Conservation (phyloP, 2,329 filamentous ascomycete species). For the Talaromyces sp. region DNA sequence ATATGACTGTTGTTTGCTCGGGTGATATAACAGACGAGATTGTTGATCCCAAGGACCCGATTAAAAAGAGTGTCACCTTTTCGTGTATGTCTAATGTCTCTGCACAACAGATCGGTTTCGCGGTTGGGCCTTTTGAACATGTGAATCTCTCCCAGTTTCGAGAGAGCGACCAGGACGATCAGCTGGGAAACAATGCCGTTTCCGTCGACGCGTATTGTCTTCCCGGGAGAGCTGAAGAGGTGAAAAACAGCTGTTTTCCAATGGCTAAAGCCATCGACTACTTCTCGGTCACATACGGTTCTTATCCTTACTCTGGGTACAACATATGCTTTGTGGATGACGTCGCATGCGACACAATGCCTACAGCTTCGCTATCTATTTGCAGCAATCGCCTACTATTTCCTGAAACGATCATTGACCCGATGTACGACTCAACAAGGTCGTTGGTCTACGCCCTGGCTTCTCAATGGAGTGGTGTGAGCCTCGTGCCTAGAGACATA, state of each 20-base stretch:
- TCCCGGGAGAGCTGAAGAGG: slow-evolving; percentile 72
- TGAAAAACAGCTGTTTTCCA: slow-evolving; percentile 80
- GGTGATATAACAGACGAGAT: slow-evolving; percentile 83
- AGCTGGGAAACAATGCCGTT: slow-evolving; percentile 79
- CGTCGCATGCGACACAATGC: slow-evolving; percentile 65
- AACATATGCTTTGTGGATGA: slow-evolving; percentile 95
- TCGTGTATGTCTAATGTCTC: slow-evolving; percentile 68
- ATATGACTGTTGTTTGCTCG: slow-evolving; percentile 86
- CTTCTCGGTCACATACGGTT: slow-evolving; percentile 80
- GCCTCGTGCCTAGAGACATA: slow-evolving; percentile 76
- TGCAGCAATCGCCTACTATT: slow-evolving; percentile 84
- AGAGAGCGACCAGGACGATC: slow-evolving; percentile 85
- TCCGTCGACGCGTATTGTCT: slow-evolving; percentile 90
- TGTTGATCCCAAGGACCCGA: slow-evolving; percentile 67
- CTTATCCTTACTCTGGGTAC: slow-evolving; percentile 87
- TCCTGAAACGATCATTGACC: slow-evolving; percentile 78
- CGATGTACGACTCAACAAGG: slow-evolving; percentile 73
- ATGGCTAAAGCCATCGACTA: slow-evolving; percentile 83
- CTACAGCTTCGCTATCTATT: slow-evolving; percentile 77
- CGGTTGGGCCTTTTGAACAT: slow-evolving; percentile 89
- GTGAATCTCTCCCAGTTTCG: slow-evolving; percentile 85
- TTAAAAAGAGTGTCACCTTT: slow-evolving; percentile 85
- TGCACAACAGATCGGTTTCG: slow-evolving; percentile 87
- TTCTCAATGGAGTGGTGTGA: slow-evolving; percentile 90
- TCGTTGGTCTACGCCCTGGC: slow-evolving; percentile 78